Evolutionary conservation across 2,329 filamentous ascomycete genomes (phyloP).

Genomic region (Paraconiothyrium brasiliense): DNA sequence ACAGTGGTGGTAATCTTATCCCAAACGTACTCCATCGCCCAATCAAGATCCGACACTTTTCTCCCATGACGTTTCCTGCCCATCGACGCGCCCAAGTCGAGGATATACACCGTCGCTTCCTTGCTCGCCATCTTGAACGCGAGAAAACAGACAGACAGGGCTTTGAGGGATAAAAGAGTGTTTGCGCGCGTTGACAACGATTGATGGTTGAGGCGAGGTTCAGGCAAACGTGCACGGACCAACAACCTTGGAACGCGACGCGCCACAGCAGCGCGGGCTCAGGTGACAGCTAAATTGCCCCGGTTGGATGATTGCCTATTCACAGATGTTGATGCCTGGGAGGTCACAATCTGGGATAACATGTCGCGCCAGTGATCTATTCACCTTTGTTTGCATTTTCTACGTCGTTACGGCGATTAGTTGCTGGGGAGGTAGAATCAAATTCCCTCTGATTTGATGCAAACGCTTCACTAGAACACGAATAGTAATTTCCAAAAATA

Average conservation of each 20-base stretch:
- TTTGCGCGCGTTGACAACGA: conserved; percentile 4
- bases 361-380: no score
- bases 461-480: no score
- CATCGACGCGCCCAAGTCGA: conserved; percentile 92
- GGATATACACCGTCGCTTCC: conserved; percentile 89
- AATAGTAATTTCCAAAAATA: no score
- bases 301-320: conserved; percentile 3
- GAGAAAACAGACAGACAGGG: conserved; percentile 5
- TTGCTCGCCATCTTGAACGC: conserved; percentile 79
- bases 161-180: conserved; percentile 15
- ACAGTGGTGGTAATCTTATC: conserved; percentile 85
- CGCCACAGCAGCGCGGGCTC: conserved; percentile 31
- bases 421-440: no score
- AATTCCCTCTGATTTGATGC: no score
- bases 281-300: conserved; percentile 25
- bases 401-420: no score
- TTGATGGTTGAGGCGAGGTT: conserved; percentile 21
- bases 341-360: no score
- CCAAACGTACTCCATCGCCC: conserved; percentile 91
- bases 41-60: conserved; percentile 83
- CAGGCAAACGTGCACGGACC: conserved; percentile 41
- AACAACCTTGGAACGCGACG: conserved; percentile 3
- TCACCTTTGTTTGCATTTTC: no score
- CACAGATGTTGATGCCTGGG: background rate
- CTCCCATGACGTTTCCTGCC: conserved; percentile 75